Percentiles rank a stretch among this genome's conserved stretches.
phyloP scores from a whole-genome alignment of 202 grass and related monocot species.

The Elaeis oleifera region DNA sequence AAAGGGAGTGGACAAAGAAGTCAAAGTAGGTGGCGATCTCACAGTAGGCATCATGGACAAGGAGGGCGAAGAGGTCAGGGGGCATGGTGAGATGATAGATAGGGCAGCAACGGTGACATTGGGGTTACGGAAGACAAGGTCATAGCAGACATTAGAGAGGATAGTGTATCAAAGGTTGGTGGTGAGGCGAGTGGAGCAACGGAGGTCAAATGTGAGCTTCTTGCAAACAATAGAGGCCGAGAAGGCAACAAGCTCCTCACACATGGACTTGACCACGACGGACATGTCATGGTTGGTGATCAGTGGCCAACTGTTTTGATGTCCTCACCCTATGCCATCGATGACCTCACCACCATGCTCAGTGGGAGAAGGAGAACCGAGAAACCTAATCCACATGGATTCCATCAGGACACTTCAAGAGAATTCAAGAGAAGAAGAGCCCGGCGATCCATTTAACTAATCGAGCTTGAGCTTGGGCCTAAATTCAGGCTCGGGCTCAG shows the following conservation, averaged over 20 bases:
- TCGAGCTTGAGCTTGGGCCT: too few relatives aligned
- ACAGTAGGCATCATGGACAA: slow-evolving; percentile 43
- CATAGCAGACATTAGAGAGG: slow-evolving; percentile 55
- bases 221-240: slow-evolving; percentile 76
- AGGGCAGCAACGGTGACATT: slow-evolving; percentile 73
- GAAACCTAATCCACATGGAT: too few relatives aligned
- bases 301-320: too few relatives aligned
- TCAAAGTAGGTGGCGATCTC: slow-evolving; percentile 52
- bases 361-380: too few relatives aligned
- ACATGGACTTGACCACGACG: background rate
- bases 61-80: slow-evolving; percentile 51
- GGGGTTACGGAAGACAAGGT: slow-evolving; percentile 79
- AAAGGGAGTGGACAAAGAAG: slow-evolving; percentile 35
- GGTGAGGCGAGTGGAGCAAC: slow-evolving; percentile 14
- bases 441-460: too few relatives aligned
- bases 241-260: slow-evolving; percentile 68
- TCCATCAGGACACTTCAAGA: too few relatives aligned
- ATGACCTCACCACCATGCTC: too few relatives aligned
- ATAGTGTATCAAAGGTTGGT: slow-evolving; percentile 82
- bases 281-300: too few relatives aligned
- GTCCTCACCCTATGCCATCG: too few relatives aligned
- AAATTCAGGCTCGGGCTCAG: too few relatives aligned
- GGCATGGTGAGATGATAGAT: slow-evolving; percentile 57
- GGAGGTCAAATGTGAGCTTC: slow-evolving; percentile 78
- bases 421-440: too few relatives aligned